A percentile compares a stretch with the other conserved stretches of the same genome.
phyloP scores from a whole-genome alignment of 768 basidiomycete genomes.

The Hericium coralloides region DNA sequence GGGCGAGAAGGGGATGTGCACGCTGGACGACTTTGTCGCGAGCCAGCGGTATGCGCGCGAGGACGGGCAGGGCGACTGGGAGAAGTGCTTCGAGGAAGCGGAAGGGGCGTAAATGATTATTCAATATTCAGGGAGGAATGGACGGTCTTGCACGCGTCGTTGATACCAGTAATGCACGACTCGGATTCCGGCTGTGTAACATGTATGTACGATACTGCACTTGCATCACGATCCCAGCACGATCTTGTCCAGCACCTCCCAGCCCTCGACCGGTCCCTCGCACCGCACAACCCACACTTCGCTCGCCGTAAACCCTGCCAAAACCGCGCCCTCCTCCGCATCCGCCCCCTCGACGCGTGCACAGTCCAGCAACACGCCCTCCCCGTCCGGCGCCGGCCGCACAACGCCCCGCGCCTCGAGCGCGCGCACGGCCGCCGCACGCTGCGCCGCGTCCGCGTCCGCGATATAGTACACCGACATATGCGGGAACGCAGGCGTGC shows the following conservation, averaged over 20 bases:
- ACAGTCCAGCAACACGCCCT: conserved; percentile 26
- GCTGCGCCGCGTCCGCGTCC: conserved; percentile 54
- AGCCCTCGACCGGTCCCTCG: conserved; percentile 49
- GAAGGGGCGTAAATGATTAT: too few relatives aligned
- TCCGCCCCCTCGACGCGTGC: neutral
- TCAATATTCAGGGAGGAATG: too few relatives aligned
- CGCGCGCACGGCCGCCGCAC: conserved; percentile 36
- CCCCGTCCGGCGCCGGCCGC: conserved; percentile 7
- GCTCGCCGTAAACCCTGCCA: conserved; percentile 29
- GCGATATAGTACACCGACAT: conserved; percentile 67
- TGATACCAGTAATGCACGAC: too few relatives aligned
- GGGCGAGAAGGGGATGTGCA: conserved; percentile 51
- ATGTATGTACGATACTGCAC: too few relatives aligned
- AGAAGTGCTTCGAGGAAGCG: conserved; percentile 32
- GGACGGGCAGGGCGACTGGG: conserved; percentile 66
- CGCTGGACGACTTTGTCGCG: conserved; percentile 53
- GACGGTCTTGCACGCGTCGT: too few relatives aligned
- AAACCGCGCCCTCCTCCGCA: conserved; percentile 15
- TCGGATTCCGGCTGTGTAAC: too few relatives aligned
- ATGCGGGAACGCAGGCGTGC: conserved; percentile 59
- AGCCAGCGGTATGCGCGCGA: conserved; percentile 63
- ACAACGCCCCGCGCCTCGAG: conserved; percentile 31
- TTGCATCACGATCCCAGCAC: neutral
- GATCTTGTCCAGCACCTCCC: conserved; percentile 41
- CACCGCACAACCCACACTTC: conserved; percentile 58